Evolutionary conservation across 2,329 filamentous ascomycete genomes (phyloP).

Genomic region (Colletotrichum sp.): DNA sequence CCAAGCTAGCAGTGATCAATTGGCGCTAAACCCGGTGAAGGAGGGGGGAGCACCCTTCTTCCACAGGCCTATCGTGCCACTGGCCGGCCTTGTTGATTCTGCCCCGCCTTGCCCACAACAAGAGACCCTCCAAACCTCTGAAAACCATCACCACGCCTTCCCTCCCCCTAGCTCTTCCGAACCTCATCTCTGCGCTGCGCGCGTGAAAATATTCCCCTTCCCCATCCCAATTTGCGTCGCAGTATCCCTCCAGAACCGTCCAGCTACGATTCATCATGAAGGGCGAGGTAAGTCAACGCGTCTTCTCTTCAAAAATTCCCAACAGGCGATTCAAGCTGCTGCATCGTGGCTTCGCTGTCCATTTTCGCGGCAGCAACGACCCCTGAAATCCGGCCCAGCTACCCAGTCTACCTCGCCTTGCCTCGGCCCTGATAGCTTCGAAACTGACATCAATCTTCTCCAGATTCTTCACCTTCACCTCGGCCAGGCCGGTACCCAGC

Average conservation of each 20-base stretch:
- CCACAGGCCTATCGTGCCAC: conserved; percentile 19
- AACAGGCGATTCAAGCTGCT: not conserved
- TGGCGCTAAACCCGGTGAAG: conserved; percentile 18
- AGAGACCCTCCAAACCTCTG: conserved; percentile 28
- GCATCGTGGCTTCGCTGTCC: conserved; percentile 10
- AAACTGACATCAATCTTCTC: not conserved
- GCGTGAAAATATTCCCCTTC: conserved; percentile 32
- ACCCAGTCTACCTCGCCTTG: not conserved
- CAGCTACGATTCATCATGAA: conserved; percentile 51
- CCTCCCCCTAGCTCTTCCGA: conserved; percentile 29
- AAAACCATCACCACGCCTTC: conserved; percentile 38
- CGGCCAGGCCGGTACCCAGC: conserved; percentile 75
- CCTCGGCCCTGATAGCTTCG: not conserved
- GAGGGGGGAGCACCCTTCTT: conserved; percentile 6
- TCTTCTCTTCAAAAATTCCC: not conserved
- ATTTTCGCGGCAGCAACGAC: not conserved
- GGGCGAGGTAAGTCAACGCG: conserved; percentile 55
- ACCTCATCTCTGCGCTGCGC: conserved; percentile 37
- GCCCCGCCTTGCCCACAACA: conserved; percentile 34
- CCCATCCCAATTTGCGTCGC: conserved; percentile 22
- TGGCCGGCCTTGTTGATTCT: conserved; percentile 24
- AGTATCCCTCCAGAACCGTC: conserved; percentile 23
- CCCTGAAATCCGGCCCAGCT: conserved; percentile 7
- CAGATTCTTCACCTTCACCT: conserved; percentile 69
- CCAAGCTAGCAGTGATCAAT: conserved; percentile 5